phyloP scores from a whole-genome alignment of 192 early-diverging fungal genomes.

The Entomortierella beljakovae region DNA sequence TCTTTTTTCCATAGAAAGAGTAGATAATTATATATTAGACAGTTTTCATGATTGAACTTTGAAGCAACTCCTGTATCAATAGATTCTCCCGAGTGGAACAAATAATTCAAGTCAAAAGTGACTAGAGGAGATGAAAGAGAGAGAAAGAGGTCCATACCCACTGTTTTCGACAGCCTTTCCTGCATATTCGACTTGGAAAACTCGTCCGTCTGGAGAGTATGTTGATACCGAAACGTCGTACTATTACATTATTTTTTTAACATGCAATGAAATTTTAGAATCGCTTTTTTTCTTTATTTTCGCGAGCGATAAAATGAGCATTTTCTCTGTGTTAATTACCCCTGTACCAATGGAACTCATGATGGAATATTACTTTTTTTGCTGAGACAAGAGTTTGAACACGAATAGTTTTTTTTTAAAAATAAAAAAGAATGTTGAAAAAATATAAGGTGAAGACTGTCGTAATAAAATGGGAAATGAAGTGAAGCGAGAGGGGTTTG shows the following conservation, averaged over 20 bases:
- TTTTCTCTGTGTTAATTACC: slow-evolving; percentile 57
- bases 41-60: too few species aligned
- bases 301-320: too few species aligned
- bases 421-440: too few species aligned
- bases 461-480: too few species aligned
- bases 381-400: neutral
- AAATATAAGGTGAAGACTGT: too few species aligned
- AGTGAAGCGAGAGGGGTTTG: neutral
- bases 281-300: neutral
- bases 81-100: too few species aligned
- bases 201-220: slow-evolving; percentile 98
- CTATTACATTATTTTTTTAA: slow-evolving; percentile 52
- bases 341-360: slow-evolving; percentile 96
- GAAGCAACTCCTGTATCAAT: too few species aligned
- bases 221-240: slow-evolving; percentile 99
- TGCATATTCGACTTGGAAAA: slow-evolving; percentile 99
- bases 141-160: slow-evolving; percentile 68
- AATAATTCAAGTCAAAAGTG: too few species aligned
- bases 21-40: neutral
- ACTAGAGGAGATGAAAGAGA: neutral
- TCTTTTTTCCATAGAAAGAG: slow-evolving; percentile 51
- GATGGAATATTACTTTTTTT: slow-evolving; percentile 12
- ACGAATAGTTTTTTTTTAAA: too few species aligned
- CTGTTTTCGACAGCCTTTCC: slow-evolving; percentile 98
- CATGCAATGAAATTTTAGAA: neutral